Evolutionary conservation across 306 rosid genomes (phyloP).

Genomic region (Carpinus viminea): DNA sequence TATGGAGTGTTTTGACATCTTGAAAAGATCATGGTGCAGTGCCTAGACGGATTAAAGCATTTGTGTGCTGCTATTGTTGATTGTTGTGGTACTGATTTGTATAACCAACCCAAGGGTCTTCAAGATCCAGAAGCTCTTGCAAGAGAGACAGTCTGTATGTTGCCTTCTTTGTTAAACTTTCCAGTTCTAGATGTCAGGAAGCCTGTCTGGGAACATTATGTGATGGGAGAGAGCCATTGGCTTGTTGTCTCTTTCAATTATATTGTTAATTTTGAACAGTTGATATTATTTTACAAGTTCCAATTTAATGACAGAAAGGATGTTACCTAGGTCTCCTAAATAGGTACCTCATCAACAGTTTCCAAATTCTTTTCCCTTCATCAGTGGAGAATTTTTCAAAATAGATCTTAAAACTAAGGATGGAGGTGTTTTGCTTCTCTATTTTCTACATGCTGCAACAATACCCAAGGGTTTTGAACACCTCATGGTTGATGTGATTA

Average conservation of each 20-base stretch:
- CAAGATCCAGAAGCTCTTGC: slow-evolving; percentile 85
- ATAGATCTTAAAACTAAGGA: not conserved
- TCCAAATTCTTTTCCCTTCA: not conserved
- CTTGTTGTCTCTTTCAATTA: not conserved
- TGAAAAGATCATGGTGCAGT: slow-evolving; percentile 77
- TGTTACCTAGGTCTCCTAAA: not conserved
- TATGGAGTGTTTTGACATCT: slow-evolving; percentile 76
- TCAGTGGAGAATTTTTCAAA: not conserved
- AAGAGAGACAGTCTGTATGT: slow-evolving; percentile 86
- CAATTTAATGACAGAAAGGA: not conserved
- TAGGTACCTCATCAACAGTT: not conserved
- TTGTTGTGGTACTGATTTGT: slow-evolving; percentile 55
- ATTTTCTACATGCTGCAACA: not conserved
- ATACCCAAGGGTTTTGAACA: slow-evolving; percentile 1
- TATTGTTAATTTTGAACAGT: not conserved
- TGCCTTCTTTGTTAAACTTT: slow-evolving; percentile 32
- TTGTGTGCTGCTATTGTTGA: slow-evolving; percentile 52
- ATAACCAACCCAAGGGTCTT: slow-evolving; percentile 62
- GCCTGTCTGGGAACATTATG: slow-evolving; percentile 8
- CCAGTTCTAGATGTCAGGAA: slow-evolving; percentile 21
- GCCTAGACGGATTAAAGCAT: slow-evolving; percentile 79
- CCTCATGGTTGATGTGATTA: not conserved
- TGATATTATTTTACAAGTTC: not conserved
- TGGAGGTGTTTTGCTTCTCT: not conserved
- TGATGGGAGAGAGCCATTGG: slow-evolving; percentile 6